A percentile compares a stretch with the other conserved stretches of the same genome.
Conservation (phyloP, 495 filamentous ascomycete species). For the Penicillium turbatum region DNA sequence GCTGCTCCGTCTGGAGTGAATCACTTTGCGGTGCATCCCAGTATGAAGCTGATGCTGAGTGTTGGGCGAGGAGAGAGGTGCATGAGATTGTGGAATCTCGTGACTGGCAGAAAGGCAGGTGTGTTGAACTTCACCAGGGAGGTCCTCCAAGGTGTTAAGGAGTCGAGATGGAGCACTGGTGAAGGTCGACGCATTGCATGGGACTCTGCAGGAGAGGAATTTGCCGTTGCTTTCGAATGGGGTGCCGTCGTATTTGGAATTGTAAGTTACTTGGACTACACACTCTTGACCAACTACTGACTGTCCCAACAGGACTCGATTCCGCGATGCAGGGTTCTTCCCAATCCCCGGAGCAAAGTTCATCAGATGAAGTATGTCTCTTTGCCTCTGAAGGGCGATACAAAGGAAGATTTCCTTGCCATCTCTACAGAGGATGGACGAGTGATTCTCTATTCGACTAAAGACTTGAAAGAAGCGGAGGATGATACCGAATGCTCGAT, state of each 20-base stretch:
- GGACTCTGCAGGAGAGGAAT: slow-evolving; percentile 72
- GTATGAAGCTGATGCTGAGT: slow-evolving; percentile 91
- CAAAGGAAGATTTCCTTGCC: slow-evolving; percentile 54
- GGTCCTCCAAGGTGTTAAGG: slow-evolving; percentile 64
- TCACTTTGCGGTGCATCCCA: slow-evolving; percentile 91
- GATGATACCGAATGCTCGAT: slow-evolving; percentile 37
- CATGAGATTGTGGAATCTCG: slow-evolving; percentile 94
- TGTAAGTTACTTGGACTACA: slow-evolving; percentile 37
- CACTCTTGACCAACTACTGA: slow-evolving; percentile 13
- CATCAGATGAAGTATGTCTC: slow-evolving; percentile 73
- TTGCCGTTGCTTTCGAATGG: slow-evolving; percentile 82
- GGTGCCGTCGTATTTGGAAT: slow-evolving; percentile 82
- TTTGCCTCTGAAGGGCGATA: slow-evolving; percentile 36
- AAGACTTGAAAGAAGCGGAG: slow-evolving; percentile 28
- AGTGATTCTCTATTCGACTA: slow-evolving; percentile 78
- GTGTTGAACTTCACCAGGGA: slow-evolving; percentile 77
- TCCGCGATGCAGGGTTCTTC: slow-evolving; percentile 65
- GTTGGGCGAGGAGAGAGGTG: slow-evolving; percentile 83
- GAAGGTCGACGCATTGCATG: slow-evolving; percentile 84
- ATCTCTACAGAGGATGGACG: slow-evolving; percentile 92
- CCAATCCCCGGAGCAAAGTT: slow-evolving; percentile 69
- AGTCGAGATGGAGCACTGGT: slow-evolving; percentile 69
- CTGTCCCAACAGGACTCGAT: slow-evolving; percentile 57
- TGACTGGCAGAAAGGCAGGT: slow-evolving; percentile 91
- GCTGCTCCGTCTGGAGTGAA: slow-evolving; percentile 87